Conservation (phyloP, 2,329 filamentous ascomycete genomes). For the Ceratocystis variospora region DNA sequence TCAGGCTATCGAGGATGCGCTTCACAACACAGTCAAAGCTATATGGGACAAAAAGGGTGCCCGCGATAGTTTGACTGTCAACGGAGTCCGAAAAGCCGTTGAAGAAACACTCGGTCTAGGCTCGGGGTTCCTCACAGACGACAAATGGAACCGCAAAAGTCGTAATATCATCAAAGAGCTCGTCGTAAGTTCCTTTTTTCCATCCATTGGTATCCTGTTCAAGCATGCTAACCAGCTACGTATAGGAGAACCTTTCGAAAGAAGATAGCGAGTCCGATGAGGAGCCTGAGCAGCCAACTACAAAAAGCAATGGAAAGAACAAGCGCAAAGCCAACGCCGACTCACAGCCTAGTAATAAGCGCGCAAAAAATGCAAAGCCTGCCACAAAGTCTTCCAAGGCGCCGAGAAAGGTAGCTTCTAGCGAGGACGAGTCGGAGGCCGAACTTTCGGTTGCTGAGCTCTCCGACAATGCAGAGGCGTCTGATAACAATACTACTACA, state of each 20-base stretch:
- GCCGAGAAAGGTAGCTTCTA: not conserved
- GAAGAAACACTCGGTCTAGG: conserved; percentile 37
- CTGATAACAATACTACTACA: conserved; percentile 6
- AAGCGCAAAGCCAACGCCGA: conserved; percentile 28
- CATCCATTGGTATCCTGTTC: not conserved
- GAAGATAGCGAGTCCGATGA: conserved; percentile 2
- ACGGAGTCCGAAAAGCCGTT: conserved; percentile 39
- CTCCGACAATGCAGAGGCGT: not conserved
- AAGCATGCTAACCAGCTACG: not conserved
- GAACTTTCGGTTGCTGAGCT: conserved; percentile 3
- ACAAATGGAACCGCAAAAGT: conserved; percentile 44
- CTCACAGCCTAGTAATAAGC: conserved; percentile 15
- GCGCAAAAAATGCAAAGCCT: conserved; percentile 17
- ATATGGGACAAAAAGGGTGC: conserved; percentile 30
- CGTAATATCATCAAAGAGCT: conserved; percentile 42
- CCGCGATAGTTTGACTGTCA: conserved; percentile 40
- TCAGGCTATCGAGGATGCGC: conserved; percentile 32
- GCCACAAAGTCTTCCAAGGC: not conserved
- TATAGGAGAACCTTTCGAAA: conserved; percentile 9
- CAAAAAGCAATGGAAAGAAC: conserved; percentile 11
- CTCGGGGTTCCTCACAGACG: conserved; percentile 36
- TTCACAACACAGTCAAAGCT: conserved; percentile 34
- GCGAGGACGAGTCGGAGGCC: conserved; percentile 17
- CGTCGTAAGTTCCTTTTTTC: conserved; percentile 33
- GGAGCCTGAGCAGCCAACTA: conserved; percentile 6